These are phyloP conservation scores for Clarkia xantiana DNA, from an alignment of 345 rosid genomes.

Conservation along the genomic window DNA sequence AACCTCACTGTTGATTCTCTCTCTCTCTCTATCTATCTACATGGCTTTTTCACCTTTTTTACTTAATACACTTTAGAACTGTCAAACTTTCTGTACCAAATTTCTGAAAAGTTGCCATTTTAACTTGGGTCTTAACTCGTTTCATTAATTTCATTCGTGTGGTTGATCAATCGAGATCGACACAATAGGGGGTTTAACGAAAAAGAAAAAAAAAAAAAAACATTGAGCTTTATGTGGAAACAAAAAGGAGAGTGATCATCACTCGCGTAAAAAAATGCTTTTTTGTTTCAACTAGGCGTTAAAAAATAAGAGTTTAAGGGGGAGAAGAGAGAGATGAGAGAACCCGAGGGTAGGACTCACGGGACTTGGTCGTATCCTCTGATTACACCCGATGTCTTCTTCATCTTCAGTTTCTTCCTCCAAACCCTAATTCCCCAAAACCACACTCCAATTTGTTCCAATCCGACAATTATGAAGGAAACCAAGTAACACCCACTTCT, in stretches of 20 bases:
- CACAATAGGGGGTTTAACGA: background rate
- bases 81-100: background rate
- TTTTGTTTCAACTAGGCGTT: background rate
- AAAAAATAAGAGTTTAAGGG: background rate
- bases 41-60: background rate
- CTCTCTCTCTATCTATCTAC: background rate
- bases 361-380: constrained; percentile 9
- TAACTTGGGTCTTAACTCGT: no score
- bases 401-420: background rate
- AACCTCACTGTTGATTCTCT: constrained; percentile 7
- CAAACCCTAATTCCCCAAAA: constrained; percentile 6
- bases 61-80: background rate
- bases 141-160: no score
- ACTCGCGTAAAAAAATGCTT: background rate
- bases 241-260: no score
- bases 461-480: no score
- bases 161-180: background rate
- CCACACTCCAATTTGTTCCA: background rate
- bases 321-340: background rate
- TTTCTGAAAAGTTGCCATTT: no score
- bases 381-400: background rate
- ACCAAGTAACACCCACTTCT: no score
- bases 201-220: no score
- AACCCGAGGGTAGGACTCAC: constrained; percentile 3
- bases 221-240: no score